Percentiles rank a stretch among this genome's conserved stretches.
phyloP scores from a whole-genome alignment of 2,329 filamentous ascomycete species.

The Pyrenochaeta sp. region DNA sequence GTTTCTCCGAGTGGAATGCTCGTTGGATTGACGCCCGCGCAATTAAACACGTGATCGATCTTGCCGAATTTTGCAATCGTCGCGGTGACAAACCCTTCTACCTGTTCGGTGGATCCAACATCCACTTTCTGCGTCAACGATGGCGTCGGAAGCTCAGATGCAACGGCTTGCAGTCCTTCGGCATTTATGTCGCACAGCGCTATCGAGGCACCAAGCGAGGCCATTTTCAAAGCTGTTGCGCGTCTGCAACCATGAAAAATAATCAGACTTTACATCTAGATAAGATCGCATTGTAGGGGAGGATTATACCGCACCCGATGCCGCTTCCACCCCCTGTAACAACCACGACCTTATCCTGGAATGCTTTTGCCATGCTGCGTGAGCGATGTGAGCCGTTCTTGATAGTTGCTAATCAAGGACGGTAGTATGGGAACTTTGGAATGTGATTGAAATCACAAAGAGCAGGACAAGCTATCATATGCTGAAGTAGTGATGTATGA shows the following conservation, averaged over 20 bases:
- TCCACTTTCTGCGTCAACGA: slow-evolving; percentile 51
- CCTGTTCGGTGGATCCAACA: slow-evolving; percentile 55
- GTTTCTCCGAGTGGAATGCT: slow-evolving; percentile 51
- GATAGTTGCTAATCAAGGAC: neutral
- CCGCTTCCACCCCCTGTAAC: slow-evolving; percentile 52
- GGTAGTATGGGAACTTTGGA: neutral
- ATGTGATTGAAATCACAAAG: neutral
- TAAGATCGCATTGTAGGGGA: slow-evolving; percentile 1
- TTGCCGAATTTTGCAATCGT: slow-evolving; percentile 46
- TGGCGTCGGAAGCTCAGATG: slow-evolving; percentile 41
- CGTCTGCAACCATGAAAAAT: slow-evolving; percentile 40
- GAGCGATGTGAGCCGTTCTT: neutral
- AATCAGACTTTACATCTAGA: neutral
- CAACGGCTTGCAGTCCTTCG: slow-evolving; percentile 51
- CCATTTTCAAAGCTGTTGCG: slow-evolving; percentile 57
- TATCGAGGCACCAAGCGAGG: slow-evolving; percentile 53
- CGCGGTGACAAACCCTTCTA: slow-evolving; percentile 53
- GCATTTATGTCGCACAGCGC: slow-evolving; percentile 49
- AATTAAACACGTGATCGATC: slow-evolving; percentile 56
- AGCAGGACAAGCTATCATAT: slow-evolving; percentile 9
- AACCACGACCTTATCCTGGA: slow-evolving; percentile 39
- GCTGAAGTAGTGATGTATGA: slow-evolving; percentile 17
- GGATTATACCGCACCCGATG: slow-evolving; percentile 51
- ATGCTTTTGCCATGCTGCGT: slow-evolving; percentile 34
- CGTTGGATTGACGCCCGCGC: slow-evolving; percentile 61